Evolutionary conservation across 2,329 filamentous ascomycete genomes (phyloP), one percentile per base, ranked within the genome.

Genomic region (Calonectria honghensis): DNA sequence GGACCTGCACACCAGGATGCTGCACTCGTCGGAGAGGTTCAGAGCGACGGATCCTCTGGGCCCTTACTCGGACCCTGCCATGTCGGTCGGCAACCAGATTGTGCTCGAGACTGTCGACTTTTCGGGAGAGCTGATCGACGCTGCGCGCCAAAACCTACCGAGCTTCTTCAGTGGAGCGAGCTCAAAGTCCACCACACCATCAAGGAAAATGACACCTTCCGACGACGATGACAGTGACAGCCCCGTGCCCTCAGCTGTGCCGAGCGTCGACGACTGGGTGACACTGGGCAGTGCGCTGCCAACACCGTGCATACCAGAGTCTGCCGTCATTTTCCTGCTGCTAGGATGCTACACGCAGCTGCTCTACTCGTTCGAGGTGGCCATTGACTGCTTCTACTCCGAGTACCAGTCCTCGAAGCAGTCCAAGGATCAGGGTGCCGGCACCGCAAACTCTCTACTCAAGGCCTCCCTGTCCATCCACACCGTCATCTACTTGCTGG

Each of bases 291-390:
- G 9, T 9, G n/a, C 24, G 11, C 59, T 39, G 32, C 66, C n/a
- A 4, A 61, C 57, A 2, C 67, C 73, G 24, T 51, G 63, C 32
- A 73, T 75, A 14, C 73, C 73, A 0, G 68, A 75, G 39, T 75
- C 73, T 1, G 65, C 73, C 16, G 69, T 73, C 3, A 73, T 75
- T 11, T 75, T 75, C 29, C 70, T 75, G 1, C 31, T 75, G 5
- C 66, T 75, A 1, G 73, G 73, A 11, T 75, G 73, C 52, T 73
- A 75, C 67, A 75, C 70, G 2, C 73, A 75, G 52, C 37, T 75
- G 20, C 70, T 75, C 20, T 57, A 73, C 51, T 70, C 70, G 6
- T 75, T 75, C 29, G 73, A 75, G 37, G 31, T 75, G 5, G 69
- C 73, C 51, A 72, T 75, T 35, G 65, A 73, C 67, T 73, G 61